phyloP scores from a whole-genome alignment of 1,284 basidiomycete species.

The Moesziomyces parantarcticus region DNA sequence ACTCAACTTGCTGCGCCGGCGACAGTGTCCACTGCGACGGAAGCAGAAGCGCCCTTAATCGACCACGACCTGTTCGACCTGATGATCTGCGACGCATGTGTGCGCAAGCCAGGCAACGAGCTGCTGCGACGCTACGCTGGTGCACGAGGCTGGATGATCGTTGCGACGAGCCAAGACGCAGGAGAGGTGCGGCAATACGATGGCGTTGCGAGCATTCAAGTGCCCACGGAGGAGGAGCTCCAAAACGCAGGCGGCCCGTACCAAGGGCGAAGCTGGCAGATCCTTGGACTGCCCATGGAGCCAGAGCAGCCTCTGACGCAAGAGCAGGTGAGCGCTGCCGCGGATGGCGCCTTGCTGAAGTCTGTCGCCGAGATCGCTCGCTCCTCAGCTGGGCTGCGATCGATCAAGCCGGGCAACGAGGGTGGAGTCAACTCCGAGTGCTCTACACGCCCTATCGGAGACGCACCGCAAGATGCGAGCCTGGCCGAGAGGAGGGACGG shows the following conservation, averaged over 20 bases:
- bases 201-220: conserved; percentile 29
- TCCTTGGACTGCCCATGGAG: conserved; percentile 44
- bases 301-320: conserved; percentile 28
- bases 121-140: conserved; percentile 56
- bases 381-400: conserved; percentile 14
- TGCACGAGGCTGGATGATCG: conserved; percentile 51
- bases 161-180: conserved; percentile 25
- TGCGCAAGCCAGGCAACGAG: conserved; percentile 40
- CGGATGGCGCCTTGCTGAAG: conserved; percentile 34
- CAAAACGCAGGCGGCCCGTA: conserved; percentile 18
- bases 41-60: conserved; percentile 44
- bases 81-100: conserved; percentile 63
- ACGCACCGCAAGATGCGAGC: background rate
- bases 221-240: conserved; percentile 39
- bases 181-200: conserved; percentile 19
- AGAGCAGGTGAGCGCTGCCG: conserved; percentile 23
- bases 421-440: background rate
- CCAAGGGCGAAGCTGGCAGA: conserved; percentile 40
- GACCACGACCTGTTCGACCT: conserved; percentile 60
- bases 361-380: conserved; percentile 47
- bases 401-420: conserved; percentile 5
- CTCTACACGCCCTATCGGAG: background rate
- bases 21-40: background rate
- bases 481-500: conserved; percentile 5
- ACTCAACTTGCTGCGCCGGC: background rate